phyloP scores from a whole-genome alignment of 257 asterid species.

The Solanum okadae region DNA sequence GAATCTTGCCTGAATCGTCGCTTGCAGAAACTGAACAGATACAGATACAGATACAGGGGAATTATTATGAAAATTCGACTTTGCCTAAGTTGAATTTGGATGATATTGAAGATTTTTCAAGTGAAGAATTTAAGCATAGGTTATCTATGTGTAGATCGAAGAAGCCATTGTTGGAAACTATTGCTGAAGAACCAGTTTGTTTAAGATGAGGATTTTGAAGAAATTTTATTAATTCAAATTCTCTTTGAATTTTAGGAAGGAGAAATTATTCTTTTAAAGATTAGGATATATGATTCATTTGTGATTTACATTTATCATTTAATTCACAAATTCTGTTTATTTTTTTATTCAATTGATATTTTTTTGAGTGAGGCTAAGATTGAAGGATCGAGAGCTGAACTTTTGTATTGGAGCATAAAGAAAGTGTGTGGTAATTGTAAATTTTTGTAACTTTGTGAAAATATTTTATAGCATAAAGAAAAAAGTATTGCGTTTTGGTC shows the following conservation, averaged over 20 bases:
- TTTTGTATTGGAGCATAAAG: neutral
- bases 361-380: neutral
- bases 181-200: constrained; percentile 49
- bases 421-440: neutral
- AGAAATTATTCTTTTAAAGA: neutral
- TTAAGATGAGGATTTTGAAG: constrained; percentile 8
- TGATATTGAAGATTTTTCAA: constrained; percentile 44
- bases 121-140: constrained; percentile 45
- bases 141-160: constrained; percentile 63
- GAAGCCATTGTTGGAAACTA: constrained; percentile 86
- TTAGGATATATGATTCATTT: neutral
- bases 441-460: neutral
- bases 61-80: neutral
- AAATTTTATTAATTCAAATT: neutral
- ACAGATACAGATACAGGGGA: neutral
- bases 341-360: neutral
- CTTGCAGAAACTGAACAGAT: neutral
- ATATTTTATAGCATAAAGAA: neutral
- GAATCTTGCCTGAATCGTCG: constrained; percentile 45
- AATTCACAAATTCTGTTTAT: neutral
- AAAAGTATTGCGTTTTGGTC: neutral
- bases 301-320: neutral
- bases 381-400: neutral
- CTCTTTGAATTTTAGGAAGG: neutral
- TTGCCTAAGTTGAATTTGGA: constrained; percentile 51